Evolutionary conservation across 805 yeast genomes (phyloP).

Genomic region (Priceomyces haplophilus): DNA sequence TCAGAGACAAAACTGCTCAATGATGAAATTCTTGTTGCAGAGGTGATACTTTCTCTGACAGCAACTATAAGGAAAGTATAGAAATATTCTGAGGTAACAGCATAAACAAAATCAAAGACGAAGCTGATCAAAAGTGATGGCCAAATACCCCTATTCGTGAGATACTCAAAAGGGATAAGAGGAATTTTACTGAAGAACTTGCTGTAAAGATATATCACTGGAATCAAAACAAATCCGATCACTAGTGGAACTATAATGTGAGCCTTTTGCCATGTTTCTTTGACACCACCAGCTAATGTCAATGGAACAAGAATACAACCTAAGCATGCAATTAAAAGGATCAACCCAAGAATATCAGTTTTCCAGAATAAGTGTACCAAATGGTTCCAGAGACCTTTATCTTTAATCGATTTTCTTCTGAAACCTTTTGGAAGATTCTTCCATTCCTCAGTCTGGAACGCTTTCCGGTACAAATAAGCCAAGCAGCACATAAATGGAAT

Average conservation of each 20-base stretch:
- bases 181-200: conserved; percentile 13
- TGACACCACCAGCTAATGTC: conserved; percentile 26
- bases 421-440: conserved; percentile 8
- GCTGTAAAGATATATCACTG: conserved; percentile 14
- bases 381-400: conserved; percentile 9
- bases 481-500: conserved; percentile 15
- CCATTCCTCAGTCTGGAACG: conserved; percentile 18
- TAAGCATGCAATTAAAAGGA: conserved; percentile 31
- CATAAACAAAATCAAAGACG: conserved; percentile 12
- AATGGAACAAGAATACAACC: conserved; percentile 36
- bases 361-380: conserved; percentile 21
- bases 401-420: conserved; percentile 7
- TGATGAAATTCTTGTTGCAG: conserved; percentile 16
- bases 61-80: conserved; percentile 16
- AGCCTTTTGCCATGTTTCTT: conserved; percentile 14
- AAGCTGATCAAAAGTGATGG: conserved; percentile 13
- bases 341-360: conserved; percentile 34
- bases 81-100: conserved; percentile 13
- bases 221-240: conserved; percentile 15
- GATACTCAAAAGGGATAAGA: conserved; percentile 12
- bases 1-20: conserved; percentile 15
- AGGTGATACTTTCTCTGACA: conserved; percentile 12
- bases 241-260: conserved; percentile 15
- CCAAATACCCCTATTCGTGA: conserved; percentile 19
- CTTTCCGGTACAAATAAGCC: conserved; percentile 15